Evolutionary conservation across 805 yeast species (phyloP), one percentile per base, ranked within the genome.

Genomic region (Schwanniomyces yamadae): DNA sequence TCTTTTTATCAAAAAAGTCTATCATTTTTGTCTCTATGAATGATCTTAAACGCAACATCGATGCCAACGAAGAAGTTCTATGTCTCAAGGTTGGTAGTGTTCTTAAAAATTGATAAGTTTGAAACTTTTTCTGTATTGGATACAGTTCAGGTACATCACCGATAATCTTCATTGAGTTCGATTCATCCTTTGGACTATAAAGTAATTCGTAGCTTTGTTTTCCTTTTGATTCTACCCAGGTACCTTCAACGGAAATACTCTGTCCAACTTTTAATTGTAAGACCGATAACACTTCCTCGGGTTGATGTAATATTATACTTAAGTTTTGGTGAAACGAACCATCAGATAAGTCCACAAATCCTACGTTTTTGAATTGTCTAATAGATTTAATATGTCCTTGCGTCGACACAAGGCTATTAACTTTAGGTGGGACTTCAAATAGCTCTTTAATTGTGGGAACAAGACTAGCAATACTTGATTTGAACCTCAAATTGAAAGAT

Each of bases 111-210:
- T 80, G 84, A 11, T 77, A 55, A 1, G 86, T 61, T 42, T 82
- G 91, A 18, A 65, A 64, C 55, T 89, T 89, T 54, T 89, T 90
- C 49, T 89, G 96, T 32, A 93, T 63, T 0, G 97, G 96, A 55
- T 83, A 93, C 23, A 66, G 57, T 2, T 73, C 75, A 0, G 74
- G 69, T 0, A 85, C 82, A 21, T 66, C 61, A 0, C 96, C 96
- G 4, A 82, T 42, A 1, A 87, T 53, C 10, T 57, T 41, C 3
- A 84, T 54, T 1, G 31, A 31, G 28, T 57, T 58, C 2, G 58
- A 55, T 6, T 56, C 52, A 23, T 62, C 55, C 0, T 50, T 48
- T 3, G 50, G 37, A 22, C 52, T 49, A 37, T 44, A 56, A 11
- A 45, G 47, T 25, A 68, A 38, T 40, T 68, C 71, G 33, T 44